Conservation (phyloP, 805 yeast species). For the Saccharomycopsis capsularis region DNA sequence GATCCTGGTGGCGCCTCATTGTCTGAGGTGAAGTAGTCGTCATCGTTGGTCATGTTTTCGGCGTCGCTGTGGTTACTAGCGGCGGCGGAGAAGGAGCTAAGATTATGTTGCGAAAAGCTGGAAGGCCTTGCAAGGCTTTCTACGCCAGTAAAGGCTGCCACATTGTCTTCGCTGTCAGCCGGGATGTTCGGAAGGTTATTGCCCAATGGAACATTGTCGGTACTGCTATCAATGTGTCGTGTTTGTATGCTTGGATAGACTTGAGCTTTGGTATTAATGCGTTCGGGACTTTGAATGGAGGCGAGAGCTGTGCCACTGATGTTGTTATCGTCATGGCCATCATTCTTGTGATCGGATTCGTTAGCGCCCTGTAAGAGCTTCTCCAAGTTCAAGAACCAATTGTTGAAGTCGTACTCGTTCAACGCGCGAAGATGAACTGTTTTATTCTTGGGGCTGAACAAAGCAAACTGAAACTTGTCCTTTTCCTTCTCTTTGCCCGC, state of each 20-base stretch:
- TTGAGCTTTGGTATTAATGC: neutral
- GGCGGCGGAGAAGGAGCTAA: neutral
- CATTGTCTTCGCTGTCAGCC: neutral
- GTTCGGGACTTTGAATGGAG: conserved; percentile 11
- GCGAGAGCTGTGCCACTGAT: conserved; percentile 13
- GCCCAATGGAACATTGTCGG: neutral
- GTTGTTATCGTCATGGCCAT: conserved; percentile 13
- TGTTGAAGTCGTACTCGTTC: conserved; percentile 21
- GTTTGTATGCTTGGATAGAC: neutral
- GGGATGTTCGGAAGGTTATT: neutral
- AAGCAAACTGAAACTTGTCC: conserved; percentile 18
- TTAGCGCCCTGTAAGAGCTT: conserved; percentile 13
- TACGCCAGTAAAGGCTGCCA: neutral
- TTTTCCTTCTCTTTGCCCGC: conserved; percentile 14
- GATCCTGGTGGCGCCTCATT: conserved; percentile 12
- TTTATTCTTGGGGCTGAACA: conserved; percentile 21
- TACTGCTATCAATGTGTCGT: neutral
- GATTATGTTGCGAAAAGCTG: neutral
- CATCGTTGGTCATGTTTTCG: neutral
- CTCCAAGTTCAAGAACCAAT: conserved; percentile 24
- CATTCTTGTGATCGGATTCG: conserved; percentile 11
- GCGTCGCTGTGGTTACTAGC: neutral
- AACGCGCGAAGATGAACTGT: conserved; percentile 23
- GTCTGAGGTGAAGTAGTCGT: conserved; percentile 21
- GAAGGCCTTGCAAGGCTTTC: too few relatives aligned